Conservation (phyloP, 202 grass and related monocot species). For the Eragrostis tef region DNA sequence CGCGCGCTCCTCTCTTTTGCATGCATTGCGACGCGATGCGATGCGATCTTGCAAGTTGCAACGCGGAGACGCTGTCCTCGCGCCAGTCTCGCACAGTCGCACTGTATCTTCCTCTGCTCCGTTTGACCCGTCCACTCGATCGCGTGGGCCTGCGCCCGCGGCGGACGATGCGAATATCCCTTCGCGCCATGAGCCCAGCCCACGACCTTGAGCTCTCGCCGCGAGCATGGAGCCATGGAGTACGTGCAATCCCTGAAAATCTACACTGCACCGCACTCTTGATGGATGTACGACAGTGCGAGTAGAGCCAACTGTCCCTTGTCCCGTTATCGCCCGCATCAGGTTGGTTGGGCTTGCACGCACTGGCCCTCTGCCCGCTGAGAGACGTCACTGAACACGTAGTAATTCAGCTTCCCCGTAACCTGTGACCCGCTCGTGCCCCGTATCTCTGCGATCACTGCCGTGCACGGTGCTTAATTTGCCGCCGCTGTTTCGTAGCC, state of each 20-base stretch:
- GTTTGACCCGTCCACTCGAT: not conserved
- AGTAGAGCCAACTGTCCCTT: not conserved
- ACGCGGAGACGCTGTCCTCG: not conserved
- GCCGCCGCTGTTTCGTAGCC: not conserved
- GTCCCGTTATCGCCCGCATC: not conserved
- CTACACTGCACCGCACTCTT: not conserved
- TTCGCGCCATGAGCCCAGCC: not conserved
- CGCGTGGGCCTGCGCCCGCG: not conserved
- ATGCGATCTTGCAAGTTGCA: not conserved
- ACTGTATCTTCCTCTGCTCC: too few relatives aligned
- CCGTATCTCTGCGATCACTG: not conserved
- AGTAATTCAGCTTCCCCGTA: too few relatives aligned
- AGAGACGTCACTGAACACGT: too few relatives aligned
- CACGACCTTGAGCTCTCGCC: not conserved
- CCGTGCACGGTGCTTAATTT: not conserved
- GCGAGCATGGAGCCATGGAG: not conserved
- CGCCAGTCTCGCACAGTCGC: not conserved
- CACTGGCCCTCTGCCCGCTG: too few relatives aligned
- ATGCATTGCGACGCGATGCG: not conserved
- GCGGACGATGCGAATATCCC: not conserved
- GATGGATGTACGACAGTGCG: too few relatives aligned
- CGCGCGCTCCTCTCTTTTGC: not conserved
- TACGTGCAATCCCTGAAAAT: not conserved
- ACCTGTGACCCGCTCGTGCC: too few relatives aligned
- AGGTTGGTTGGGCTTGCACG: too few relatives aligned